Evolutionary conservation across 805 yeast species (phyloP).

Genomic region (Candida arabinofermentans): DNA sequence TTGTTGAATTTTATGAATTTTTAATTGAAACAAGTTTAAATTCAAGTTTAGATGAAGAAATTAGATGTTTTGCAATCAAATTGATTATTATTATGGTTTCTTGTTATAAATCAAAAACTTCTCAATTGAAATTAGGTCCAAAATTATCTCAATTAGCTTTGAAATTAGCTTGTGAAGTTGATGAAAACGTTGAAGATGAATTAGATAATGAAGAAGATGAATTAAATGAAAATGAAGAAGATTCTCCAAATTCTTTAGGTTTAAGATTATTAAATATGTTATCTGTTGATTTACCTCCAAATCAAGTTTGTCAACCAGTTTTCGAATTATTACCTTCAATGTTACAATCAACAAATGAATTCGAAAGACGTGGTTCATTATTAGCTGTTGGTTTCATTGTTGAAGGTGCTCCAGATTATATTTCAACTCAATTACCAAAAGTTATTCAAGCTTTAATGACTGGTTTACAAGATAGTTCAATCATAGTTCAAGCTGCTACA

Average conservation of each 20-base stretch:
- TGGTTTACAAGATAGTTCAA: conserved; percentile 74
- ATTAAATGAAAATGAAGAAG: conserved; percentile 92
- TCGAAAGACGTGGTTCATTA: conserved; percentile 84
- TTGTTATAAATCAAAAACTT: conserved; percentile 76
- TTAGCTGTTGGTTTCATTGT: conserved; percentile 78
- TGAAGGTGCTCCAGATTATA: conserved; percentile 92
- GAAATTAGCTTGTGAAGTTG: conserved; percentile 75
- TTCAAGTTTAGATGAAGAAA: conserved; percentile 68
- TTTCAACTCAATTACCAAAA: conserved; percentile 68
- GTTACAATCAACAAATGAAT: conserved; percentile 59
- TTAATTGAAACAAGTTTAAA: conserved; percentile 74
- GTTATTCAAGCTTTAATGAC: conserved; percentile 67
- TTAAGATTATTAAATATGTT: conserved; percentile 74
- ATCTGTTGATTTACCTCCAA: conserved; percentile 84
- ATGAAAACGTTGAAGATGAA: conserved; percentile 71
- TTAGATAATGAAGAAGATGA: conserved; percentile 78
- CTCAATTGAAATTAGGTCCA: conserved; percentile 80
- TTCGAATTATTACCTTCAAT: conserved; percentile 58
- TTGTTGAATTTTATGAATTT: conserved; percentile 64
- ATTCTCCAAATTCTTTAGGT: conserved; percentile 71
- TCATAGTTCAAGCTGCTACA: conserved; percentile 81
- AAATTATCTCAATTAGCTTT: conserved; percentile 69
- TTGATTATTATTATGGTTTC: conserved; percentile 76
- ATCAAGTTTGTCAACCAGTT: conserved; percentile 82
- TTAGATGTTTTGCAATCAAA: conserved; percentile 77